Base-by-base conservation (phyloP, 1,284 basidiomycete genomes). In the Malassezia japonica region DNA sequence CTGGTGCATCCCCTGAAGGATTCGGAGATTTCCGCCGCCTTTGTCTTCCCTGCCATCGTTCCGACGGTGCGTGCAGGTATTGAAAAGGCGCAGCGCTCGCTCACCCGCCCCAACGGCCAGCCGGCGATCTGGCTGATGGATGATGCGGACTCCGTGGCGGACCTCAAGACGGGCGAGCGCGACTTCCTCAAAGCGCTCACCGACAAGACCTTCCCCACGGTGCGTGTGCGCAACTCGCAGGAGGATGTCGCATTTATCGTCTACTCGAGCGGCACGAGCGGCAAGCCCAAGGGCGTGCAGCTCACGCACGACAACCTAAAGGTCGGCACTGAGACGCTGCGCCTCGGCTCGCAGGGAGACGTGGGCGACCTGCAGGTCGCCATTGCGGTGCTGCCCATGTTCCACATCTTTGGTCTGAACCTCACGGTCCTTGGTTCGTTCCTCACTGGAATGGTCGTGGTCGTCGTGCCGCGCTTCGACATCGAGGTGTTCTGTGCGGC, bases 401-500 rank as follows among this genome's bases (percentile, higher is more conserved):
- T 60, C 38, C 68, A 70, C 53, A 69, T 69, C 42, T 69, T 69
- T 46, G 56, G 33, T 46, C 79, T 81, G 77, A 50, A 77, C 45
- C 80, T 80, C 46, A 73, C 83, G 3, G 60, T 88, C 0, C 78
- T 82, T 39, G 80, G 81, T 53, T 81, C 84, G 0, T 70, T 87
- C 46, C 74, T 77, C 2, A 65, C 74, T 6, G 83, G 83, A 1
- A 72, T 79, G 0, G 79, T 83, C 0, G 76, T 83, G 3, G 79
- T 87, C 31, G 74, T 92, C 41, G 79, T 85, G 67, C 76, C 81
- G 0, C 80, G 80, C 15, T 91, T 88, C 70, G 83, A 89, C 55
- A 81, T 87, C 2, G 76, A 78, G 8, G 74, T 78, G 24, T 87
- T 87, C 61, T 83, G 85, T 67, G 76, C 76, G 27, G 77, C 79